Conservation (phyloP, 129 eudicot species). For the Pseudognaphalium luteoalbum region DNA sequence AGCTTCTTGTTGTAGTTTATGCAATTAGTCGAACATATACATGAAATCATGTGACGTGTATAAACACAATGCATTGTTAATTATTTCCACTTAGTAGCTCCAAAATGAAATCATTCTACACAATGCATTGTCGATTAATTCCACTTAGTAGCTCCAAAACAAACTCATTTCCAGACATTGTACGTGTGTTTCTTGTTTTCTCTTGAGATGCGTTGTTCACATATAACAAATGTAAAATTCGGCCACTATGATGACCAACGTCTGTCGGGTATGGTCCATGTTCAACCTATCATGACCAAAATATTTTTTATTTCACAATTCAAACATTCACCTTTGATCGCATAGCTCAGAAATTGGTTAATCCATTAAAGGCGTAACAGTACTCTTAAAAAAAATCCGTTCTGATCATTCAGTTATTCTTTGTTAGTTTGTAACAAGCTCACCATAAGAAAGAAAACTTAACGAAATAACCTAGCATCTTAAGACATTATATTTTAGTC, state of each 20-base stretch:
- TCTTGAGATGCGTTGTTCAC: background rate
- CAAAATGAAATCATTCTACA: background rate
- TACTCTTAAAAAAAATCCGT: no score
- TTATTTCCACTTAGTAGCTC: background rate
- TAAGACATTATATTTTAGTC: no score
- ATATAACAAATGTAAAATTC: background rate
- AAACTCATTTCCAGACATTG: background rate
- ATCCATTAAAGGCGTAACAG: no score
- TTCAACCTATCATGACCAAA: background rate
- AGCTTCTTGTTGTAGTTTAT: constrained; percentile 6
- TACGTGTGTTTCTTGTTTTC: background rate
- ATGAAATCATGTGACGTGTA: background rate
- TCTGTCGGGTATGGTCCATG: background rate
- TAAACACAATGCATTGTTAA: constrained; percentile 1
- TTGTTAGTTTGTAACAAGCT: no score
- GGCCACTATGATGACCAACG: background rate
- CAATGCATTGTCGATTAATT: no score
- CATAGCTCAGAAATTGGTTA: background rate
- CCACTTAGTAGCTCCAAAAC: no score
- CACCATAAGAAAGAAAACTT: no score
- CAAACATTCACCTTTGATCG: background rate
- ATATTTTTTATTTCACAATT: background rate
- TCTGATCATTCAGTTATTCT: no score
- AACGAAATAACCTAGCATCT: no score
- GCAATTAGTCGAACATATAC: constrained; percentile 3